Conservation (phyloP, 106 monocot genomes). For the Apostasia ramifera region DNA sequence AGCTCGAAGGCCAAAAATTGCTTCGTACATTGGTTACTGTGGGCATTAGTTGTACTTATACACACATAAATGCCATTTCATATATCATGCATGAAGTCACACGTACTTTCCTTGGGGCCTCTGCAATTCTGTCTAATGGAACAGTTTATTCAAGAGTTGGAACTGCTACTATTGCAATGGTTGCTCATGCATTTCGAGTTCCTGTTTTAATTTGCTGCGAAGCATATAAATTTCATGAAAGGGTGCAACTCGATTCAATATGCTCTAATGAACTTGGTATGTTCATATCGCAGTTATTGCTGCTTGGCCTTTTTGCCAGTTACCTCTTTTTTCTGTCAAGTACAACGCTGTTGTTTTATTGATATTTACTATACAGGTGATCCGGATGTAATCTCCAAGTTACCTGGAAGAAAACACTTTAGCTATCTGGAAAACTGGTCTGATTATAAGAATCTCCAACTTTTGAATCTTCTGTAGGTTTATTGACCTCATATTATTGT, state of each 20-base stretch:
- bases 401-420: slow-evolving; percentile 55
- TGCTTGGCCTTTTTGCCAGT: not conserved
- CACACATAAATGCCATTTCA: slow-evolving; percentile 58
- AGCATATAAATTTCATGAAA: slow-evolving; percentile 61
- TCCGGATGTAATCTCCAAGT: slow-evolving; percentile 64
- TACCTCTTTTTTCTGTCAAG: not conserved
- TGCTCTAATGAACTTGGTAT: slow-evolving; percentile 64
- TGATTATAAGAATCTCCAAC: slow-evolving; percentile 72
- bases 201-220: slow-evolving; percentile 56
- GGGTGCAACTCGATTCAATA: slow-evolving; percentile 63
- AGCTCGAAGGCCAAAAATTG: slow-evolving; percentile 47
- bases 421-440: slow-evolving; percentile 52
- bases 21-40: slow-evolving; percentile 34
- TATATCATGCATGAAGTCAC: slow-evolving; percentile 70
- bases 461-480: slow-evolving; percentile 84
- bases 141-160: slow-evolving; percentile 60
- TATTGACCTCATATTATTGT: not conserved
- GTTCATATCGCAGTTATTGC: not conserved
- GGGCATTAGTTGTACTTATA: slow-evolving; percentile 52
- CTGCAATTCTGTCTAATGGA: slow-evolving; percentile 51
- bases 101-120: slow-evolving; percentile 47
- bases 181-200: slow-evolving; percentile 49
- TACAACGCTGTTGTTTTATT: not conserved
- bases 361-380: slow-evolving; percentile 39
- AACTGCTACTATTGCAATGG: slow-evolving; percentile 55